These are phyloP conservation scores for Ogataea salicorniae DNA, from an alignment of 805 yeast species.

Conservation along the genomic window DNA sequence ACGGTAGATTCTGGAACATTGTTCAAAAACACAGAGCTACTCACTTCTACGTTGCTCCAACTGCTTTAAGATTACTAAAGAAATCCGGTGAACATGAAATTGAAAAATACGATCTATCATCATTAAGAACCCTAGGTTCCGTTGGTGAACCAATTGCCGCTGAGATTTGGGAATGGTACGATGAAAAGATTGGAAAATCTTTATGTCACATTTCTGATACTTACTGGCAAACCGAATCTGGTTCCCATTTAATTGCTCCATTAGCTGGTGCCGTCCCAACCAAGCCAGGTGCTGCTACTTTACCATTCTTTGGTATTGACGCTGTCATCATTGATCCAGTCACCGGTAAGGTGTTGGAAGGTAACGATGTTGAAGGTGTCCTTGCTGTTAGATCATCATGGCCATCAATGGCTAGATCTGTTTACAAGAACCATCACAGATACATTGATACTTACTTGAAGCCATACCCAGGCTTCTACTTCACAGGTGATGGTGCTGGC, in stretches of 20 bases:
- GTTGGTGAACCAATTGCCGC: conserved; percentile 87
- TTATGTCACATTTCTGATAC: conserved; percentile 75
- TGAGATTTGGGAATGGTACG: conserved; percentile 85
- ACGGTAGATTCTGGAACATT: conserved; percentile 75
- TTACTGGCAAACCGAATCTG: conserved; percentile 88
- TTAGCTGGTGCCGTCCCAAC: conserved; percentile 73
- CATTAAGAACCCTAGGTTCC: conserved; percentile 69
- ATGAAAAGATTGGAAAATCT: conserved; percentile 63
- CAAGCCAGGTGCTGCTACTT: conserved; percentile 81
- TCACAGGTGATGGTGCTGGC: conserved; percentile 89
- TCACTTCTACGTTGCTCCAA: conserved; percentile 82
- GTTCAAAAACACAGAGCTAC: conserved; percentile 66
- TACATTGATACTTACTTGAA: conserved; percentile 76
- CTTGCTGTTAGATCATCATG: conserved; percentile 66
- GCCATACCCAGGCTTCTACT: conserved; percentile 78
- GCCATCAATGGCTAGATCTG: conserved; percentile 85
- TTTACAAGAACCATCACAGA: conserved; percentile 71
- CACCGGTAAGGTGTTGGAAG: conserved; percentile 61
- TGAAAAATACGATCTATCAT: conserved; percentile 54
- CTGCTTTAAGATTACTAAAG: conserved; percentile 71
- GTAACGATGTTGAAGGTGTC: conserved; percentile 76
- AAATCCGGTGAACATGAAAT: conserved; percentile 66
- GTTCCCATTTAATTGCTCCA: conserved; percentile 75
- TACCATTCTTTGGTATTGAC: conserved; percentile 80
- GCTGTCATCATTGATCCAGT: conserved; percentile 71